These are phyloP conservation scores for Phytophthora cactorum DNA, from an alignment of 352 stramenopile species.

Conservation along the genomic window DNA sequence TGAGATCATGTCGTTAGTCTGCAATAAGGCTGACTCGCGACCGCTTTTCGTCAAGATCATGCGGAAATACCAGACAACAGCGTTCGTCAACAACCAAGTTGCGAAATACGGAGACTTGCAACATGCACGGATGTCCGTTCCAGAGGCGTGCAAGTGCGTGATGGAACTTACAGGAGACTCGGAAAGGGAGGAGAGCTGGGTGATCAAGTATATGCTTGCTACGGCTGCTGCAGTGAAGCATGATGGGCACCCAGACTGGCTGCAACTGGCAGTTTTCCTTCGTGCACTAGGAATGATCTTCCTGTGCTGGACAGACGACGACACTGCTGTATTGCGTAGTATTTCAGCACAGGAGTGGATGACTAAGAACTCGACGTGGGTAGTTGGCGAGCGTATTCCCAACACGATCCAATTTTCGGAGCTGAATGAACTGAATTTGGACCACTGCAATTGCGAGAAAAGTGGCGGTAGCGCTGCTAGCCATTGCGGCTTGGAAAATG, in stretches of 20 bases:
- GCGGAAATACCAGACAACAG: slow-evolving; percentile 73
- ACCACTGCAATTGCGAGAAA: slow-evolving; percentile 49
- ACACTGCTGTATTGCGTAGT: slow-evolving; percentile 63
- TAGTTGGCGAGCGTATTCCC: slow-evolving; percentile 63
- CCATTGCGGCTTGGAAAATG: slow-evolving; percentile 46
- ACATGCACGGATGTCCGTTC: slow-evolving; percentile 61
- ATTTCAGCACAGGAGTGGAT: slow-evolving; percentile 83
- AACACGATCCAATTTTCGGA: slow-evolving; percentile 63
- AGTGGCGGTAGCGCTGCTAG: slow-evolving; percentile 8
- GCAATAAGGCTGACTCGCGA: slow-evolving; percentile 59
- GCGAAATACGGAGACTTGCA: slow-evolving; percentile 56
- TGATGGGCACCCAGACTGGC: slow-evolving; percentile 82
- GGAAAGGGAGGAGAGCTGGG: slow-evolving; percentile 51
- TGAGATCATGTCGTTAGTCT: slow-evolving; percentile 78
- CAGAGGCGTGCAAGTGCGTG: slow-evolving; percentile 64
- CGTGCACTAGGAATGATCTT: slow-evolving; percentile 80
- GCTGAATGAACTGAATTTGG: slow-evolving; percentile 69
- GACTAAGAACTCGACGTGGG: slow-evolving; percentile 64
- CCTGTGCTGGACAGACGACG: slow-evolving; percentile 76
- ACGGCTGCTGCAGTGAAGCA: slow-evolving; percentile 61
- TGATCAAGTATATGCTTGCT: slow-evolving; percentile 78
- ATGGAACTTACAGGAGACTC: slow-evolving; percentile 69
- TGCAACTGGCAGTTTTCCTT: slow-evolving; percentile 80
- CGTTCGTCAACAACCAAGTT: slow-evolving; percentile 56
- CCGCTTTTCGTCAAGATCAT: slow-evolving; percentile 74